Conservation (phyloP, 2,329 filamentous ascomycete genomes). For the Incumbomyces delicatus region DNA sequence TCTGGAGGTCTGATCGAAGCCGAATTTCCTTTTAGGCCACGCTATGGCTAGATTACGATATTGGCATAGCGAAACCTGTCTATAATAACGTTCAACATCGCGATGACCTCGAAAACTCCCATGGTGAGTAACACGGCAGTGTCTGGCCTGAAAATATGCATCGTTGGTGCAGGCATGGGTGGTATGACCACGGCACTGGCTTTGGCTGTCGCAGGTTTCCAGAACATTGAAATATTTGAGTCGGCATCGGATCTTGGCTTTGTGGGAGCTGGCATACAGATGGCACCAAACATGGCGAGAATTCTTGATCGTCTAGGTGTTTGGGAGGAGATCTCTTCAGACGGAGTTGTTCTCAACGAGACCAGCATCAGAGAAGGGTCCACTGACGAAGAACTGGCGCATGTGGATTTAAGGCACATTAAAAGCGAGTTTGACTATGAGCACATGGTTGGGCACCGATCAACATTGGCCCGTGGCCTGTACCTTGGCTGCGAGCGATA, state of each 20-base stretch:
- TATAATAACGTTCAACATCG: too few relatives aligned
- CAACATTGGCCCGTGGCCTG: conserved; percentile 58
- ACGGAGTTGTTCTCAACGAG: conserved; percentile 60
- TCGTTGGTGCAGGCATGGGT: conserved; percentile 55
- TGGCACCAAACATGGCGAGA: conserved; percentile 71
- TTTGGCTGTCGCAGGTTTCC: conserved; percentile 67
- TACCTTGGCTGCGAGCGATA: conserved; percentile 57
- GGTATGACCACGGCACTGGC: conserved; percentile 63
- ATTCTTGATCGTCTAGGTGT: conserved; percentile 64
- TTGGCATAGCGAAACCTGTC: too few relatives aligned
- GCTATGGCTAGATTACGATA: too few relatives aligned
- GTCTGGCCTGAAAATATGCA: conserved; percentile 34
- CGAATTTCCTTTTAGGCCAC: too few relatives aligned
- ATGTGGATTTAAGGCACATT: conserved; percentile 61
- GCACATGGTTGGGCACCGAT: conserved; percentile 71
- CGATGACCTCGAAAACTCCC: background rate
- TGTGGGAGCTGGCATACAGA: conserved; percentile 74
- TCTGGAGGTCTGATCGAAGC: too few relatives aligned
- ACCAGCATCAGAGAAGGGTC: conserved; percentile 67
- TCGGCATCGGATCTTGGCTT: conserved; percentile 64
- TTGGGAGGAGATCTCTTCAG: conserved; percentile 59
- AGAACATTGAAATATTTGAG: conserved; percentile 64
- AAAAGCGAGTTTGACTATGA: conserved; percentile 59
- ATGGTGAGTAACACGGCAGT: background rate
- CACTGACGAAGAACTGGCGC: conserved; percentile 57